Evolutionary conservation across 2,329 filamentous ascomycete species (phyloP), one percentile per base, ranked within the genome.

Genomic region (Ascochyta koolunga): DNA sequence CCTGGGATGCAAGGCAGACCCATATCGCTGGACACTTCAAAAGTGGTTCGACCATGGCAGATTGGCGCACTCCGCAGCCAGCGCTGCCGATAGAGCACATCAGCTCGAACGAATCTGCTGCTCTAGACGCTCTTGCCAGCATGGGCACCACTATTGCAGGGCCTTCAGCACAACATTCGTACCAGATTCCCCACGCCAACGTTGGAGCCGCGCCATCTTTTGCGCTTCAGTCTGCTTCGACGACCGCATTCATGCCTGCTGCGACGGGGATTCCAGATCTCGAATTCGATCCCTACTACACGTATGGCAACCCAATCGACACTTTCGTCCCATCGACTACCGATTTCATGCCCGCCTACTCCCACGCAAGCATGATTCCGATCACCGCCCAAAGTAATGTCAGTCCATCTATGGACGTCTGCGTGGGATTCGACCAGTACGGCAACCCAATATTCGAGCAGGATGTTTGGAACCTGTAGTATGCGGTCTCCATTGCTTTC

Each of bases 11-110:
- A 29, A 50, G 71, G 16, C 67, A 72, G 36, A 68, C 61, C 11
- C 71, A 74, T 41, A 66, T 74, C 15, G 64, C 71, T 4, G 53
- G 50, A 1, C 71, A 73, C 31, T 73, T 73, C 61, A 72, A 71
- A 25, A 64, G 68, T 3, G 70, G 71, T 0, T 21, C 58, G 37
- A 71, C 64, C 2, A 73, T 74, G 68, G 54, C 57, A 6, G 35
- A 61, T 0, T 74, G 71, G 71, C 29, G 36, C 16, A 35, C 11
- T 18, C n/a, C 29, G 10, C 45, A 27, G 11, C 13, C 41, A 7
- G 21, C 40, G 3, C 13, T 41, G 4, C 24, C 25, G 4, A 15
- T 6, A 25, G 36, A 27, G 18, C 15, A 39, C 1, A 29, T 6
- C 19, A 11, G 27, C 5, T 2, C 10, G 2, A n/a, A 27, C 7